Evolutionary conservation across 1,284 basidiomycete species (phyloP), one percentile per base, ranked within the genome.

Genomic region (Austroboletus olivaceoglutinosus): DNA sequence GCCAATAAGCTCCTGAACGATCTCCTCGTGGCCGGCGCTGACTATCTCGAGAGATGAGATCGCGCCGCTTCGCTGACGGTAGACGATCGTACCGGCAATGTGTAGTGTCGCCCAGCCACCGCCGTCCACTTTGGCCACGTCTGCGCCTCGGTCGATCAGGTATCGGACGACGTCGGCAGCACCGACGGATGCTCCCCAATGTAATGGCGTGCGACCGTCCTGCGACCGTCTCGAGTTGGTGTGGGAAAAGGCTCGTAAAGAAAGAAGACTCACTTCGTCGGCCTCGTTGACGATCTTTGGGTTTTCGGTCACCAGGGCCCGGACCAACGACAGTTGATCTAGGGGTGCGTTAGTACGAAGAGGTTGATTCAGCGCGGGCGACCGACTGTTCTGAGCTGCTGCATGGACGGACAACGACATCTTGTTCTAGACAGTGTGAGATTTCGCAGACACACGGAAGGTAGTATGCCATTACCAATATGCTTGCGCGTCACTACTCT

Each of bases 161-260:
- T 86, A 87, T 54, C 85, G 80, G 7, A 74, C 77, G 54, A 92
- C 85, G 44, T 88, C 84, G 39, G 85, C 71, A 37, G 85, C 81
- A 50, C 86, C 82, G 11, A 83, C 83, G 4, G 89, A 87, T 11
- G 91, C 85, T 48, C 91, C 91, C 90, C 91, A 94, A 64, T 97
- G 94, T 12, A 97, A 73, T 4, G 93, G 82, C 2, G 93, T 93
- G 27, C 93, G 76, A n/a, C 81, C 86, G 67, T 96, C 93, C 92
- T 95, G 52, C 40, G 34, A 40, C 33, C 23, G 38, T 44, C n/a
- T n/a, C 37, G 55, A 48, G n/a, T 47, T 55, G 31, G 47, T 48
- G 8, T 2, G n/a, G 4, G 7, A 19, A 29, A 1, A 15, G 31
- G 16, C 25, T n/a, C 34, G 47, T 16, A 22, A 44, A 45, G 37